Evolutionary conservation across 306 rosid species (phyloP).

Genomic region (Glycine latifolia): DNA sequence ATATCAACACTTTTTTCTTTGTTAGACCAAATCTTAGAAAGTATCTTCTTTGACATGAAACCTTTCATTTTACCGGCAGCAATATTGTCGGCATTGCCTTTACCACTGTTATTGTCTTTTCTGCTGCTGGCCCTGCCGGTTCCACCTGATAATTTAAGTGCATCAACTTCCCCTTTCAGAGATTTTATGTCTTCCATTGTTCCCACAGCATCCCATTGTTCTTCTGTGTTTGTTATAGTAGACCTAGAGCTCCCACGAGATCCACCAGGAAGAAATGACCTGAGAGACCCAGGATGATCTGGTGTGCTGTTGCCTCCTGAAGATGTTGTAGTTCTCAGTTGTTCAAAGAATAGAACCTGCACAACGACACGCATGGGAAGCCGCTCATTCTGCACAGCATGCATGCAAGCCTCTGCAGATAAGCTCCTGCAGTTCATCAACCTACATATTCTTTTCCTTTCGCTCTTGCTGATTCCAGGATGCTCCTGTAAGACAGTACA

Average conservation of each 20-base stretch:
- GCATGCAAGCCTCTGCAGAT: conserved; percentile 92
- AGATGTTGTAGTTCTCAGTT: conserved; percentile 72
- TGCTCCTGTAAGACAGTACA: conserved; percentile 69
- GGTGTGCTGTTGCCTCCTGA: conserved; percentile 71
- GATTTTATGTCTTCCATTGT: conserved; percentile 75
- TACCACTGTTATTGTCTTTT: conserved; percentile 48
- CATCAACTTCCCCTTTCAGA: conserved; percentile 72
- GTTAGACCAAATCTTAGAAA: conserved; percentile 91
- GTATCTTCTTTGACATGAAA: conserved; percentile 68
- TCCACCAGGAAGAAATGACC: conserved; percentile 70
- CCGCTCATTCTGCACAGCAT: conserved; percentile 92
- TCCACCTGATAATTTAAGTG: conserved; percentile 54
- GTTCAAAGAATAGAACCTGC: conserved; percentile 96
- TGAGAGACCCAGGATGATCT: conserved; percentile 68
- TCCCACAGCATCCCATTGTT: conserved; percentile 82
- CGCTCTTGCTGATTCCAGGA: conserved; percentile 87
- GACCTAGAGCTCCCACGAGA: conserved; percentile 92
- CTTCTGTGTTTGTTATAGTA: conserved; percentile 80
- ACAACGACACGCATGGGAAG: conserved; percentile 86
- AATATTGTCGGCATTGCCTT: conserved; percentile 56
- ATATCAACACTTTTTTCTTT: conserved; percentile 77
- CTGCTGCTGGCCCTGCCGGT: conserved; percentile 45
- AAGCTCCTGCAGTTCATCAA: conserved; percentile 92
- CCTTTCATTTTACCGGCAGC: conserved; percentile 73
- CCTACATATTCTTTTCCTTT: conserved; percentile 82